Base-by-base conservation (phyloP, 495 filamentous ascomycete species). In the Tuber brumale region DNA sequence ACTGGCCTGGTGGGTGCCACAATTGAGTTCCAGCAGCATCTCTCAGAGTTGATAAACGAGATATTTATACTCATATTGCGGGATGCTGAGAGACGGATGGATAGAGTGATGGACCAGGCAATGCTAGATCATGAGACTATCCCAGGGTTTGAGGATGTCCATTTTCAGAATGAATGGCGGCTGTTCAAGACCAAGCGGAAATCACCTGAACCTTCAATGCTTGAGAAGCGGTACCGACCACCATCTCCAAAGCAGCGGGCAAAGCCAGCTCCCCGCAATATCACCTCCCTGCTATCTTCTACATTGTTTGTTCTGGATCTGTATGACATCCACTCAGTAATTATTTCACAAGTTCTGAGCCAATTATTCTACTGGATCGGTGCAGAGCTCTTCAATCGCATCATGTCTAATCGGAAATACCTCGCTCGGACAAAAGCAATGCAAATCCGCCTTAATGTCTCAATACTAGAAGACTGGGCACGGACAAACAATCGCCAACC, bases 371-470 rank as follows among this genome's bases (percentile, higher is more conserved):
- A 97, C 85, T 99, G 95, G 95, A 88, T 99, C 21, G 91, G 95
- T 2, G 94, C 95, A 0, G 95, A 99, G 83, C 88, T 98, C 21
- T 99, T 99, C 86, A 99, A 99, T 83, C 93, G 96, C 76, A 93
- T 98, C 83, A 94, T 98, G 91, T 94, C 92, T 21, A 97, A 94
- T 77, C 91, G 93, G 75, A 93, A 94, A 83, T 99, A 97, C 81
- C 88, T 99, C 10, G 94, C 95, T 8, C 90, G 95, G 44, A 99
- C 95, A 21, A 99, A 99, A 84, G 95, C 95, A 9, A 98, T 99
- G 95, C 96, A 99, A 81, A 97, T 99, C 76, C 93, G 95, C 76
- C 97, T 99, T 93, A 99, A 99, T 83, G 90, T 98, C 41, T 98
- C 95, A 6, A 89, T 88, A 3, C 86, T 99, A 69, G 95, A 99